Conservation (phyloP, 1,284 basidiomycete species). For the Cutaneotrichosporon spelunceum region DNA sequence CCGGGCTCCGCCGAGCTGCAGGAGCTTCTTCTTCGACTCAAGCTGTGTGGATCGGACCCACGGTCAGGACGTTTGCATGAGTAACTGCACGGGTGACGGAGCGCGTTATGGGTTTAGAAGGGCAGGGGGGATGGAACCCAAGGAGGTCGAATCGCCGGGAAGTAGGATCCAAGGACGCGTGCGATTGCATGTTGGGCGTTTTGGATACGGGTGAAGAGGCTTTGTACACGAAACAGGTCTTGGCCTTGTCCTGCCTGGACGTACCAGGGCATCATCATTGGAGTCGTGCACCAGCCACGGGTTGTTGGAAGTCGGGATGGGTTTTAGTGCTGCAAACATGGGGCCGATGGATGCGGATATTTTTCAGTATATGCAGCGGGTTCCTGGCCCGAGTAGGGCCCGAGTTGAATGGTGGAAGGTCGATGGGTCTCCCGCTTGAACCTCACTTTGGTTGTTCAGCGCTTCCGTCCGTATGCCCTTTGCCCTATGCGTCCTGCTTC, state of each 20-base stretch:
- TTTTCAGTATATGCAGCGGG: neutral
- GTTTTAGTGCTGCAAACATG: neutral
- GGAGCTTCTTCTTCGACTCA: conserved; percentile 31
- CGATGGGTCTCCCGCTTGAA: neutral
- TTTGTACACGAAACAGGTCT: neutral
- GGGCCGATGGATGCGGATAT: neutral
- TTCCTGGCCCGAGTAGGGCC: conserved; percentile 6
- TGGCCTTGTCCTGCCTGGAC: neutral
- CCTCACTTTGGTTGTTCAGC: neutral
- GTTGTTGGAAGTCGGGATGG: neutral
- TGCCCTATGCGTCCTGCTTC: too few relatives aligned
- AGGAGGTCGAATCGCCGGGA: neutral
- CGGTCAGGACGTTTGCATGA: neutral
- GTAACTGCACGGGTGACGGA: neutral
- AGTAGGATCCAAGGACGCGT: neutral
- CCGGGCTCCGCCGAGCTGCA: conserved; percentile 24
- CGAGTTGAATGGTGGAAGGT: neutral
- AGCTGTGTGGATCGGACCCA: conserved; percentile 10
- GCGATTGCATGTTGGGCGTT: neutral
- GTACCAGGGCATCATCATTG: too few relatives aligned
- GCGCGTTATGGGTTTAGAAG: neutral
- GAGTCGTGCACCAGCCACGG: neutral
- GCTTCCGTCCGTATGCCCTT: too few relatives aligned
- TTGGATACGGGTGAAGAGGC: neutral
- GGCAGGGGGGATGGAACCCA: neutral